phyloP scores from a whole-genome alignment of 345 rosid genomes.

The Citrus mangshanensis region DNA sequence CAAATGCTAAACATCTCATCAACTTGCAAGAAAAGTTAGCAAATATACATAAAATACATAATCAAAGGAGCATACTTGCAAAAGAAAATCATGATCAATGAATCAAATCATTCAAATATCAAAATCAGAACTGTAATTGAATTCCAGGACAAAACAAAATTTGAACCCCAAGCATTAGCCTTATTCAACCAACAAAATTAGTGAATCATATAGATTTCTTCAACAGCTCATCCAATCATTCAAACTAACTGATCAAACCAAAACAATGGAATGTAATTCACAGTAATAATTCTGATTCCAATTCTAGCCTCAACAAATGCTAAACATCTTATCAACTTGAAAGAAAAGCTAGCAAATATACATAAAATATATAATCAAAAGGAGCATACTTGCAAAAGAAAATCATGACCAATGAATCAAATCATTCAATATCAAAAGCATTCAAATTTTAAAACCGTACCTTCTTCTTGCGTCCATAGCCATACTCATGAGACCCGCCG shows the following conservation, averaged over 20 bases:
- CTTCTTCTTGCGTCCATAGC: constrained; percentile 63
- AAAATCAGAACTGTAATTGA: background rate
- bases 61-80: background rate
- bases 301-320: background rate
- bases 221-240: too few species aligned
- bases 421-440: background rate
- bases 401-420: background rate
- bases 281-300: background rate
- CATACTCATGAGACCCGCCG: background rate
- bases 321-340: background rate
- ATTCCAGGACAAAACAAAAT: too few species aligned
- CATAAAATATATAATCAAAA: background rate
- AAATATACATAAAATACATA: background rate
- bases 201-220: too few species aligned
- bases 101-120: background rate
- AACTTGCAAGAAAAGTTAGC: background rate
- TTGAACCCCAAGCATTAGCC: too few species aligned
- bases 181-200: too few species aligned
- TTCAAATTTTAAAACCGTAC: constrained; percentile 35
- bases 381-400: background rate
- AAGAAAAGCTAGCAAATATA: background rate
- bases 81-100: background rate
- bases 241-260: background rate
- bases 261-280: background rate
- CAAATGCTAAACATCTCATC: background rate